Evolutionary conservation across 441 rosid species (phyloP).

Genomic region (Croton laevigatus): DNA sequence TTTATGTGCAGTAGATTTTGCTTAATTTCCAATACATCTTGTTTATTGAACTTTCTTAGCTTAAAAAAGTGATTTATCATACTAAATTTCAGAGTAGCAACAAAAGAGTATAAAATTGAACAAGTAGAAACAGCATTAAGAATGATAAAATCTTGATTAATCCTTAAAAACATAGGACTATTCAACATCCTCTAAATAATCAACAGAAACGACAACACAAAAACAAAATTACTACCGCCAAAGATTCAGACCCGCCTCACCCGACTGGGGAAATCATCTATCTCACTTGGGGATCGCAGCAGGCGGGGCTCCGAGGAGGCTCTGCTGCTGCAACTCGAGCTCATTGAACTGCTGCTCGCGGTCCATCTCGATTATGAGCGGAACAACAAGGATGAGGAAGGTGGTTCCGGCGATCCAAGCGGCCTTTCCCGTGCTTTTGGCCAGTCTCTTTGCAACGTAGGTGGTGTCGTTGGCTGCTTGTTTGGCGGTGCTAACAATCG

Average conservation of each 20-base stretch:
- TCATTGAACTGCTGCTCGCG: constrained; percentile 73
- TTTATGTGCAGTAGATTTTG: too few species aligned
- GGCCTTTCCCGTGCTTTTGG: constrained; percentile 74
- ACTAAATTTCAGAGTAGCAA: not conserved
- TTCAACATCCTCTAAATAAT: not conserved
- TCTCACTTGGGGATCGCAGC: constrained; percentile 11
- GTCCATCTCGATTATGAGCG: constrained; percentile 72
- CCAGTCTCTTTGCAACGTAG: constrained; percentile 51
- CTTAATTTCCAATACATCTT: not conserved
- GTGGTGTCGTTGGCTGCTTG: constrained; percentile 47
- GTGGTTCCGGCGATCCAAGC: constrained; percentile 86
- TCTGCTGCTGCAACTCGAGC: constrained; percentile 62
- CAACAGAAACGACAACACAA: not conserved
- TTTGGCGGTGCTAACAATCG: constrained; percentile 31
- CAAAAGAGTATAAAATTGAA: not conserved
- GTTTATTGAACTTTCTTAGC: not conserved
- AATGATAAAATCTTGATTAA: not conserved
- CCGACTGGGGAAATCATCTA: not conserved
- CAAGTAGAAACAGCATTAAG: not conserved
- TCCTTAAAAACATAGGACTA: not conserved
- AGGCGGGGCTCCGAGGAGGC: constrained; percentile 65
- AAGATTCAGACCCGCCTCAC: not conserved
- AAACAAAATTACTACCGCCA: not conserved
- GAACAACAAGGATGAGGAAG: constrained; percentile 59
- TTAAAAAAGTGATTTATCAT: not conserved